Evolutionary conservation across 495 filamentous ascomycete species (phyloP), one percentile per base, ranked within the genome.

Genomic region (Filosporella fistucella): DNA sequence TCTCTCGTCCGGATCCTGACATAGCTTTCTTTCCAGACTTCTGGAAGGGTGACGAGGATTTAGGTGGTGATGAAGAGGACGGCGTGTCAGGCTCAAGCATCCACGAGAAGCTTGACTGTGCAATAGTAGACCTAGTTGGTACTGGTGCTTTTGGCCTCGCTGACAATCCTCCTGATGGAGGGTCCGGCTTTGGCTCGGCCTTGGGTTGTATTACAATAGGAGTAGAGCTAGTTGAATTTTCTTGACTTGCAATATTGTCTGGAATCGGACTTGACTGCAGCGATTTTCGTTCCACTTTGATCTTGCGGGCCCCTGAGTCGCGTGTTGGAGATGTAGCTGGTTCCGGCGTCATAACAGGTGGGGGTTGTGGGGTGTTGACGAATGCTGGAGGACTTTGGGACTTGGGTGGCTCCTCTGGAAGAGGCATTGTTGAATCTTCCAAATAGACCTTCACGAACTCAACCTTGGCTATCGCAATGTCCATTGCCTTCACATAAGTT

Each of bases 51-150:
- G 69, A 67, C 3, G 71, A 54, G 20, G 68, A 58, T 37, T 68
- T 65, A 12, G 63, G 61, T 61, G 4, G 68, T 68, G 7, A 67
- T 64, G 44, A 69, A 65, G 56, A 72, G 64, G 47, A 58, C 4
- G 54, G 55, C 18, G 53, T 58, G 38, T 75, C 74, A 13, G 75
- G 73, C 37, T 80, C 79, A 2, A 98, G 74, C 90, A 98, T 97
- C 91, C 91, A 98, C 10, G 91, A 85, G 61, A 96, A 96, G 8
- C 82, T 85, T 22, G 90, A 89, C 51, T 96, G 83, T 13, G 89
- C 84, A 13, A 98, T 71, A 13, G 74, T 75, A 13, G 84, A 84
- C 11, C 87, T 72, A 2, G 78, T 76, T 0, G 74, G 76, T n/a
- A 77, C 68, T 4, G 70, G 67, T 10, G 56, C 63, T 21, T 37